Evolutionary conservation across 352 stramenopile genomes (phyloP), one percentile per base, ranked within the genome.

Genomic region (Pythium graminicola): DNA sequence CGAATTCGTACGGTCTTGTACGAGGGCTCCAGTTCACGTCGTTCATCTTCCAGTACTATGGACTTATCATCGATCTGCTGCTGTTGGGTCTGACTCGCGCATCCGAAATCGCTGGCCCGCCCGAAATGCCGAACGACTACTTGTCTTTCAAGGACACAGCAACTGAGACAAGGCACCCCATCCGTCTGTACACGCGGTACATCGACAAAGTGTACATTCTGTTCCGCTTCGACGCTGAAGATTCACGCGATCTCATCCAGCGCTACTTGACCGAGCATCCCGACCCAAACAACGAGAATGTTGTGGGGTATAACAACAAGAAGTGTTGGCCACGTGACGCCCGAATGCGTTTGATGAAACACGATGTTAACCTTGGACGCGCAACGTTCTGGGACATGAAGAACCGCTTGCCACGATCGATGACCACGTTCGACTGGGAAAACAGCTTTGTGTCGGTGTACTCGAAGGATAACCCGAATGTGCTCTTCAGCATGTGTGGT

Each of bases 321-420:
- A 99, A 98, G 66, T 99, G 97, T 67, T 99, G 97, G 97, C 97
- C 97, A 24, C 86, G 97, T 43, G 97, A 99, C 69, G 97, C 95
- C 31, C 87, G 97, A 31, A 99, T 99, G 97, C 87, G 97, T 17
- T 69, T 99, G 50, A 97, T 99, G 76, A 99, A 99, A 70, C 95
- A 99, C 48, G 97, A 99, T 72, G 97, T 99, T 4, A 99, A 99
- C 65, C 84, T 99, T 26, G 97, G 97, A 17, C 80, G 97, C 39
- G 97, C 97, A 17, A 98, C 96, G 7, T 99, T 99, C 66, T 99
- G 97, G 97, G 97, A 99, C 72, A 99, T 99, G 74, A 99, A 99
- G 76, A 99, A 99, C 65, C 92, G 97, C 28, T 72, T 99, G 32
- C 97, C 97, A 43, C 83, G 97, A 31, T 98, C 94, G 47, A 89